These are phyloP conservation scores for Boletus vinaceobasis DNA, from an alignment of 768 basidiomycete genomes.

Conservation along the genomic window DNA sequence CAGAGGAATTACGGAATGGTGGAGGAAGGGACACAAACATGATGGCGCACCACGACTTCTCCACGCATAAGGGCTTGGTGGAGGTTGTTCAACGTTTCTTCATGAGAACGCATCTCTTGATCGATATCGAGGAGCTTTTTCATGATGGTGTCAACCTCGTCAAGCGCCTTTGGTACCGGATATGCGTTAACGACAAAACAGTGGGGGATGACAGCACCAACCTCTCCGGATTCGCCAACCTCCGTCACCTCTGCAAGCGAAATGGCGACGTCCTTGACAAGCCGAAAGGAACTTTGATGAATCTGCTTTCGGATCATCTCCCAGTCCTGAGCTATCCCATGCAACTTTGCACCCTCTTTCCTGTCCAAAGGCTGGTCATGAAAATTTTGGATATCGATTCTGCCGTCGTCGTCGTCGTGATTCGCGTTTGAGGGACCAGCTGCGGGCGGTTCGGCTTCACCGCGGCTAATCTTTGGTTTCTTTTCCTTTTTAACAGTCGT, in stretches of 20 bases:
- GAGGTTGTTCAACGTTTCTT: constrained; percentile 49
- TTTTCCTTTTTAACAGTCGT: constrained; percentile 30
- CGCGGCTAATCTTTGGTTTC: constrained; percentile 28
- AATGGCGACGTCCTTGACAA: constrained; percentile 51
- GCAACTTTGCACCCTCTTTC: constrained; percentile 49
- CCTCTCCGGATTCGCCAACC: constrained; percentile 49
- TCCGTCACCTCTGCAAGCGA: constrained; percentile 63
- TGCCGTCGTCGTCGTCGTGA: constrained; percentile 43
- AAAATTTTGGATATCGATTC: constrained; percentile 61
- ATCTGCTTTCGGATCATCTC: constrained; percentile 47
- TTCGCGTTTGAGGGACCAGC: constrained; percentile 25
- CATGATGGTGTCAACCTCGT: constrained; percentile 64
- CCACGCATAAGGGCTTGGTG: constrained; percentile 54
- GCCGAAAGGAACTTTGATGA: constrained; percentile 39
- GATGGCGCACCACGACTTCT: constrained; percentile 53
- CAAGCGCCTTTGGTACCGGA: constrained; percentile 42
- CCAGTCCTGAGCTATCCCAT: constrained; percentile 65
- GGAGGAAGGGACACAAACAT: not conserved
- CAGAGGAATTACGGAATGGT: not conserved
- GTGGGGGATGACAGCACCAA: constrained; percentile 25
- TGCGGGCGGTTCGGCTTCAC: constrained; percentile 8
- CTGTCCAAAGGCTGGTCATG: constrained; percentile 62
- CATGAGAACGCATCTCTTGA: constrained; percentile 57
- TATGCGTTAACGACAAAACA: not conserved
- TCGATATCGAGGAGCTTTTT: constrained; percentile 65